phyloP scores from a whole-genome alignment of 2,329 filamentous ascomycete genomes.

The Aureobasidium sp. region DNA sequence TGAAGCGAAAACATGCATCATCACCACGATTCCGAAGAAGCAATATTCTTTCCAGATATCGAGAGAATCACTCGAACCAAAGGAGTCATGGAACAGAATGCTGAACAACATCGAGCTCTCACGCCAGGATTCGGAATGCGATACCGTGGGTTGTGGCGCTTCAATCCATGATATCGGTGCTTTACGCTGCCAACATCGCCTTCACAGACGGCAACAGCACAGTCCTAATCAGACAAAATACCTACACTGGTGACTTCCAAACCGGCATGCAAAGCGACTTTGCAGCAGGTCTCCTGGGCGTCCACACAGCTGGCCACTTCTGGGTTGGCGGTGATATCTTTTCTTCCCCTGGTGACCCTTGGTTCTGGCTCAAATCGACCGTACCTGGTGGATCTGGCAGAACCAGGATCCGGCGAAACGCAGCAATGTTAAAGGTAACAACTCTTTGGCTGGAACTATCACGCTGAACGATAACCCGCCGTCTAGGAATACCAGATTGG shows the following conservation, averaged over 20 bases:
- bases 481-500: constrained; percentile 34
- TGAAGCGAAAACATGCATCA: constrained; percentile 26
- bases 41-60: constrained; percentile 20
- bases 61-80: constrained; percentile 21
- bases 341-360: constrained; percentile 37
- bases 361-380: constrained; percentile 43
- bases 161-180: constrained; percentile 30
- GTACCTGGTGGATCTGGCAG: constrained; percentile 44
- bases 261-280: constrained; percentile 21
- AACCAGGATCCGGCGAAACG: constrained; percentile 32
- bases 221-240: constrained; percentile 17
- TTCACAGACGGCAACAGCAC: constrained; percentile 16
- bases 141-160: constrained; percentile 28
- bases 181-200: constrained; percentile 12
- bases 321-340: constrained; percentile 39
- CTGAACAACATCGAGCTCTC: constrained; percentile 27
- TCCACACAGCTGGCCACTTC: constrained; percentile 41
- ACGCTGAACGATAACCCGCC: constrained; percentile 37
- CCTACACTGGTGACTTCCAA: constrained; percentile 19
- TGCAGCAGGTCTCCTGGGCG: constrained; percentile 18
- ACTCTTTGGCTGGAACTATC: constrained; percentile 33
- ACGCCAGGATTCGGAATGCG: constrained; percentile 18
- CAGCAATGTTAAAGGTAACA: constrained; percentile 13
- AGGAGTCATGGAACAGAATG: constrained; percentile 25
- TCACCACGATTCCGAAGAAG: constrained; percentile 28